Percentiles rank a stretch among this genome's conserved stretches.
Conservation (phyloP, 2,329 filamentous ascomycete species). For the Aureobasidium leucospermi region DNA sequence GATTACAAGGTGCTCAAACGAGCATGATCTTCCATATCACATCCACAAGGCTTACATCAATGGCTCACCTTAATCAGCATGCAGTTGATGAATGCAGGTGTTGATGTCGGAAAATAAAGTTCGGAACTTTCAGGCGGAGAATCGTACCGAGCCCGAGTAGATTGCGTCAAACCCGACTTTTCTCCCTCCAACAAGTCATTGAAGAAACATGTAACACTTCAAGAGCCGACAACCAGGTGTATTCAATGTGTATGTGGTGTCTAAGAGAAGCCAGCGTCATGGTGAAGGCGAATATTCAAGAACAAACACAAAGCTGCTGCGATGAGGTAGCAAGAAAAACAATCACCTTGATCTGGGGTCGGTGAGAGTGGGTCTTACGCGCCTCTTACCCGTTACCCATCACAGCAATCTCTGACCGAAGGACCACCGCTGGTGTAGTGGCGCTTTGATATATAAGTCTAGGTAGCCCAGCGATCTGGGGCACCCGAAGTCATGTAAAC, state of each 20-base stretch:
- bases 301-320: not conserved
- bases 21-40: not conserved
- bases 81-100: not conserved
- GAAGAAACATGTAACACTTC: not conserved
- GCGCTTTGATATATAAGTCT: not conserved
- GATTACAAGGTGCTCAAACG: not conserved
- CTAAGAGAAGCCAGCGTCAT: not conserved
- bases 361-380: constrained; percentile 10
- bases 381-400: constrained; percentile 4
- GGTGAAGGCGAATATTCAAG: not conserved
- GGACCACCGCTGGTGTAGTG: constrained; percentile 3
- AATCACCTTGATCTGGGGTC: constrained; percentile 11
- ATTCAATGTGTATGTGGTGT: not conserved
- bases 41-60: not conserved
- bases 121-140: constrained; percentile 2
- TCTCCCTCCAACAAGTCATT: not conserved
- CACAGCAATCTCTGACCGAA: constrained; percentile 9
- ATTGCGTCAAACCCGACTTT: constrained; percentile 9
- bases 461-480: not conserved
- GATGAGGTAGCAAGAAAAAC: not conserved
- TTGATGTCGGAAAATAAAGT: not conserved
- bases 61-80: not conserved
- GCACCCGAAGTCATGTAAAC: not conserved
- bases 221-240: not conserved
- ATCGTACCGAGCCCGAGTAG: constrained; percentile 4